A percentile compares a stretch with the other conserved stretches of the same genome.
phyloP scores from a whole-genome alignment of 129 eudicot genomes.

The Escallonia herrerae region DNA sequence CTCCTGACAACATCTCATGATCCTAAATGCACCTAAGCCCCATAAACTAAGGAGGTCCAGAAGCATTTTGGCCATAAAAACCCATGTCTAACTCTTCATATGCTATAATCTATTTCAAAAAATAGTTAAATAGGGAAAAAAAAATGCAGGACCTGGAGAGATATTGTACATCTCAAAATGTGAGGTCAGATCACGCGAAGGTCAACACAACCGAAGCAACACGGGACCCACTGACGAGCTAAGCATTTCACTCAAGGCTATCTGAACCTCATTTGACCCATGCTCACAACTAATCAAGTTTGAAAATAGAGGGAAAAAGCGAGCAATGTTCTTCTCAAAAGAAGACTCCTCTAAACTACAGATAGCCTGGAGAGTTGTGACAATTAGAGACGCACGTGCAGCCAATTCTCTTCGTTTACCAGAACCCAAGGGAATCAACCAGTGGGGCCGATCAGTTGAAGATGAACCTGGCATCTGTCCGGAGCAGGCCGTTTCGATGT shows the following conservation, averaged over 20 bases:
- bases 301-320: conserved; percentile 39
- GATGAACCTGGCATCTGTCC: conserved; percentile 19
- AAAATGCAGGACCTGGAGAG: background rate
- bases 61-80: conserved; percentile 1
- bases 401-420: conserved; percentile 75
- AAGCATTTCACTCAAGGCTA: conserved; percentile 57
- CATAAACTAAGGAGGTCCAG: background rate
- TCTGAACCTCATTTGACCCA: conserved; percentile 56
- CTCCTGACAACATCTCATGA: conserved; percentile 3
- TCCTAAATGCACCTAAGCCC: background rate
- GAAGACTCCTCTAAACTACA: conserved; percentile 60
- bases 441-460: conserved; percentile 22
- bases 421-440: conserved; percentile 75
- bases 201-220: conserved; percentile 46
- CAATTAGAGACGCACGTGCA: conserved; percentile 77
- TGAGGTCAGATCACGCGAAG: background rate
- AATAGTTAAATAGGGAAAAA: conserved; percentile 3
- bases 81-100: conserved; percentile 14
- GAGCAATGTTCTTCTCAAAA: conserved; percentile 56
- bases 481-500: conserved; percentile 49
- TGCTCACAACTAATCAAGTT: conserved; percentile 59
- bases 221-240: conserved; percentile 58
- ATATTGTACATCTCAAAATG: conserved; percentile 22
- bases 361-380: conserved; percentile 66
- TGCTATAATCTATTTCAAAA: conserved; percentile 12